These are phyloP conservation scores for Metarhizium rileyi DNA, from an alignment of 2,329 filamentous ascomycete species.

Conservation along the genomic window DNA sequence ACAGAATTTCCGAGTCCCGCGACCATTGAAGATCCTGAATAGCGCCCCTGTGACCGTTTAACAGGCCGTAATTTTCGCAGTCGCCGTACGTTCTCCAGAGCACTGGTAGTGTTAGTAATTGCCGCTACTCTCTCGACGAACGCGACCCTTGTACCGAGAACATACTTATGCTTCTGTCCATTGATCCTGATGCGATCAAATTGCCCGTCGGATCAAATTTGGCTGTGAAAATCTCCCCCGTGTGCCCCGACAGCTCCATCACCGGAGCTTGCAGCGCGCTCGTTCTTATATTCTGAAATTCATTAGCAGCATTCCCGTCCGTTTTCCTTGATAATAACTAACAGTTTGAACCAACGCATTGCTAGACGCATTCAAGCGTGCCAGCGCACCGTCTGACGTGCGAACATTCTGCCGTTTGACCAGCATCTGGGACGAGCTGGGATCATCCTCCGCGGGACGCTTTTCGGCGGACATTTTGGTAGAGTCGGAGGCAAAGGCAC, in stretches of 20 bases:
- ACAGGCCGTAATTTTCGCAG: constrained; percentile 86
- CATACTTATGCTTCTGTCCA: constrained; percentile 85
- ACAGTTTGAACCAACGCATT: constrained; percentile 43
- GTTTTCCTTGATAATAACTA: constrained; percentile 14
- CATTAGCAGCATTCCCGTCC: background rate
- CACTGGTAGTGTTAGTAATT: constrained; percentile 43
- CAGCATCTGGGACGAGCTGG: constrained; percentile 67
- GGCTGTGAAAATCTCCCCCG: constrained; percentile 83
- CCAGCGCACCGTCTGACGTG: constrained; percentile 35
- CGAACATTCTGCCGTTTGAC: constrained; percentile 79
- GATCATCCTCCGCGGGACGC: constrained; percentile 77
- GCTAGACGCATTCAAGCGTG: constrained; percentile 40
- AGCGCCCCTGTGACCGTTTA: constrained; percentile 85
- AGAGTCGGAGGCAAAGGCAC: constrained; percentile 16
- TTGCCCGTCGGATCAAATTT: constrained; percentile 85
- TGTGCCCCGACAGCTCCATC: constrained; percentile 79
- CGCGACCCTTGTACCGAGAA: constrained; percentile 6
- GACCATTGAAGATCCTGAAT: constrained; percentile 94
- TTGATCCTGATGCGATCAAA: constrained; percentile 85
- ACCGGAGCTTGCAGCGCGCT: constrained; percentile 81
- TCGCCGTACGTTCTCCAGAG: constrained; percentile 89
- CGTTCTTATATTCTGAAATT: constrained; percentile 59
- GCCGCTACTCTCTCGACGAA: too few relatives aligned
- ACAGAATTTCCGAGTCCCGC: constrained; percentile 81
- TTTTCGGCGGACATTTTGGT: constrained; percentile 80